Percentiles rank a stretch among this genome's conserved stretches.
Evolutionary conservation across 108 stramenopile genomes (phyloP).

Genomic region (Cyclotella sp.): DNA sequence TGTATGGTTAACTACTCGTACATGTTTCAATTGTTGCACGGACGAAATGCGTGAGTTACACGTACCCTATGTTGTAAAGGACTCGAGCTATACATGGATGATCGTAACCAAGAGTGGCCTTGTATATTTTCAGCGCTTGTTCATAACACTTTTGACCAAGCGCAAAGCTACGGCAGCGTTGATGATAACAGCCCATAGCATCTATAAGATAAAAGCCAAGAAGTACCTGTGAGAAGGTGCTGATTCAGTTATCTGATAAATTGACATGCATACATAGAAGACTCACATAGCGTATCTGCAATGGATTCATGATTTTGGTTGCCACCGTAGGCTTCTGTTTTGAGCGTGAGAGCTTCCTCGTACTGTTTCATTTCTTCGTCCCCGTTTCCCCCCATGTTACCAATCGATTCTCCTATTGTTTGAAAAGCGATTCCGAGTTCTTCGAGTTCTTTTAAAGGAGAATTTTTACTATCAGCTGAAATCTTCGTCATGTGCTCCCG

Average conservation of each 20-base stretch:
- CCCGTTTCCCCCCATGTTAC: slow-evolving; percentile 35
- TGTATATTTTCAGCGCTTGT: slow-evolving; percentile 56
- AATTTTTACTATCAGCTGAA: slow-evolving; percentile 5
- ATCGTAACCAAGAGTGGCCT: slow-evolving; percentile 42
- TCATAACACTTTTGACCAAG: slow-evolving; percentile 57
- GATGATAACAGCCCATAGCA: slow-evolving; percentile 52
- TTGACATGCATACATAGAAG: not conserved
- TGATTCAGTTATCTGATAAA: not conserved
- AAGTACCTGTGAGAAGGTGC: not conserved
- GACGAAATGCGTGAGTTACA: not conserved
- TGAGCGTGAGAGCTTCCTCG: slow-evolving; percentile 52
- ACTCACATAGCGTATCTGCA: slow-evolving; percentile 49
- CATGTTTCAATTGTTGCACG: no score
- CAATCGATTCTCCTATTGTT: slow-evolving; percentile 44
- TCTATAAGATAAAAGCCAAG: not conserved
- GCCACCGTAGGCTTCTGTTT: slow-evolving; percentile 39
- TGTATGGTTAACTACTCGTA: not conserved
- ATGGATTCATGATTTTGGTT: slow-evolving; percentile 49
- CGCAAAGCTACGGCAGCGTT: slow-evolving; percentile 34
- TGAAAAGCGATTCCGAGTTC: slow-evolving; percentile 47
- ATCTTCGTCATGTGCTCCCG: slow-evolving; percentile 8
- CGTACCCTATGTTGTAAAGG: slow-evolving; percentile 52
- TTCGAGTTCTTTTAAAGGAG: slow-evolving; percentile 11
- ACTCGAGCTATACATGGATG: slow-evolving; percentile 39
- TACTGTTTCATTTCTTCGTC: slow-evolving; percentile 57